Evolutionary conservation across 345 rosid genomes (phyloP).

Genomic region (Rhodamnia argentea): DNA sequence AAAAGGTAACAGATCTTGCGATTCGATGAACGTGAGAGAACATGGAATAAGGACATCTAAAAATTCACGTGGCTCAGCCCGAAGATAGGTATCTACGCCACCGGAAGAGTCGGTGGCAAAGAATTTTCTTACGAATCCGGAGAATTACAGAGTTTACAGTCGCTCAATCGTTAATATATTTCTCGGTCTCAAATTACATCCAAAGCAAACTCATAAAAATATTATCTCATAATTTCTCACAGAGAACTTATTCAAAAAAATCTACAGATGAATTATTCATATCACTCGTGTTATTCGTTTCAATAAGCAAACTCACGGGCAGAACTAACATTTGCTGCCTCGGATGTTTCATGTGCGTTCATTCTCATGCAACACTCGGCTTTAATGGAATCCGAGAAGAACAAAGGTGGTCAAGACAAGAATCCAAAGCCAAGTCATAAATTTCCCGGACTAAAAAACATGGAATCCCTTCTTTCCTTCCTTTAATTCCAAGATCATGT

Average conservation of each 20-base stretch:
- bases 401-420: no score
- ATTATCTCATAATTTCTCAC: neutral
- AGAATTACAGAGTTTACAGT: neutral
- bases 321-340: neutral
- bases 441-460: neutral
- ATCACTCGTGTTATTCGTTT: neutral
- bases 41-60: neutral
- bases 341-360: neutral
- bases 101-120: accelerated
- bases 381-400: no score
- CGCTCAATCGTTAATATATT: neutral
- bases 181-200: neutral
- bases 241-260: neutral
- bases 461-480: neutral
- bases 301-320: neutral
- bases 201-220: neutral
- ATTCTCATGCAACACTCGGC: neutral
- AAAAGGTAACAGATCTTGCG: accelerated
- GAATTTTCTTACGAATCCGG: accelerated
- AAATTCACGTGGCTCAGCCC: neutral
- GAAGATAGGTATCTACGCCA: neutral
- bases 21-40: neutral
- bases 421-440: no score
- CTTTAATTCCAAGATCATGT: neutral
- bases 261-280: neutral